phyloP scores from a whole-genome alignment of 2,329 filamentous ascomycete species.

The Bertia moriformis region DNA sequence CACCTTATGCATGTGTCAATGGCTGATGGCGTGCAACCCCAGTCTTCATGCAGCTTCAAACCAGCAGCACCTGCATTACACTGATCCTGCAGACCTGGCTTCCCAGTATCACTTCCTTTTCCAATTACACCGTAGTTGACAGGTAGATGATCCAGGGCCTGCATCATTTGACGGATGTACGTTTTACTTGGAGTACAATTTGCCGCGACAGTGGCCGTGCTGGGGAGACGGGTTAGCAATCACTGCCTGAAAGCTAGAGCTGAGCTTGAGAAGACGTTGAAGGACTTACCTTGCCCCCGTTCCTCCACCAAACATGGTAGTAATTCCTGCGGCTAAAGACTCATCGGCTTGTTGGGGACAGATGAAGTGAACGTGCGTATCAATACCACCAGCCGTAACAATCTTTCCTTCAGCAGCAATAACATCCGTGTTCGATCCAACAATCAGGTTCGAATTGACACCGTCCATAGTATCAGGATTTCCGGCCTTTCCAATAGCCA shows the following conservation, averaged over 20 bases:
- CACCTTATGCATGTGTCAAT: slow-evolving; percentile 87
- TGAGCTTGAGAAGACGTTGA: no score
- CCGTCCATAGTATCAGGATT: slow-evolving; percentile 97
- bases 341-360: slow-evolving; percentile 84
- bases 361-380: slow-evolving; percentile 87
- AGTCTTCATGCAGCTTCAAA: slow-evolving; percentile 90
- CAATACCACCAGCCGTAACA: slow-evolving; percentile 76
- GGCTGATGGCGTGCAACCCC: slow-evolving; percentile 79
- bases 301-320: slow-evolving; percentile 79
- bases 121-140: slow-evolving; percentile 83
- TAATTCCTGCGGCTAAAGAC: slow-evolving; percentile 71
- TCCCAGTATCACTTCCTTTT: slow-evolving; percentile 77
- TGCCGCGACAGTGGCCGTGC: slow-evolving; percentile 77
- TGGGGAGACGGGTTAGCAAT: no score
- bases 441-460: slow-evolving; percentile 62
- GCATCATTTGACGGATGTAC: slow-evolving; percentile 78
- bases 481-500: slow-evolving; percentile 82
- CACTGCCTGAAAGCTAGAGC: no score
- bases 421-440: slow-evolving; percentile 81
- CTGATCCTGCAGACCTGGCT: slow-evolving; percentile 61
- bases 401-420: slow-evolving; percentile 84
- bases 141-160: slow-evolving; percentile 68
- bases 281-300: no score
- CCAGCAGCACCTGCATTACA: slow-evolving; percentile 72
- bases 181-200: slow-evolving; percentile 81